Percentiles rank a stretch among this genome's conserved stretches.
phyloP scores from a whole-genome alignment of 2,329 filamentous ascomycete species.

The Nigrospora osmanthi region DNA sequence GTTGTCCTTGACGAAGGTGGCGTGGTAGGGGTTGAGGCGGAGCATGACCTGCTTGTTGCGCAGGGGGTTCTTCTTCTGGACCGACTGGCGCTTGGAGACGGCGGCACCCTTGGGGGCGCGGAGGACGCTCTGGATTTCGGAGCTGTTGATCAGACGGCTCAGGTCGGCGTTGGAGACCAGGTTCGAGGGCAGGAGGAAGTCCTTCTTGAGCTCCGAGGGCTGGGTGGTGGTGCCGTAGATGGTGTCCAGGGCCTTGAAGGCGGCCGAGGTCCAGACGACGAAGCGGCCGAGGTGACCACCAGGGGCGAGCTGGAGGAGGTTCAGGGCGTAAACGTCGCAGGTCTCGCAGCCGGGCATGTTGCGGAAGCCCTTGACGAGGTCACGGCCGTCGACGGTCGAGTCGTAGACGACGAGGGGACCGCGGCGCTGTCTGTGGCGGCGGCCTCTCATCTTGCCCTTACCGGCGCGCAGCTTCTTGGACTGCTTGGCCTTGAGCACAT shows the following conservation, averaged over 20 bases:
- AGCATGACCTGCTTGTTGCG: slow-evolving; percentile 98
- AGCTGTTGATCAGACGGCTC: slow-evolving; percentile 97
- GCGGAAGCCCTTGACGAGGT: slow-evolving; percentile 90
- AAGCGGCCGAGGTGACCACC: slow-evolving; percentile 98
- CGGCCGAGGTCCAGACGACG: slow-evolving; percentile 96
- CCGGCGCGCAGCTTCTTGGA: slow-evolving; percentile 96
- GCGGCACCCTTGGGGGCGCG: slow-evolving; percentile 84
- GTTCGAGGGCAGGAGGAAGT: slow-evolving; percentile 94
- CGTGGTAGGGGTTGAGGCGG: slow-evolving; percentile 96
- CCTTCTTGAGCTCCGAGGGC: slow-evolving; percentile 92
- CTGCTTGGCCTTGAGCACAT: slow-evolving; percentile 91
- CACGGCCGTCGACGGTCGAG: slow-evolving; percentile 89
- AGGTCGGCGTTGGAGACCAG: slow-evolving; percentile 92
- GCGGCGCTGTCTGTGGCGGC: slow-evolving; percentile 94
- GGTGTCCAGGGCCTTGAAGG: slow-evolving; percentile 92
- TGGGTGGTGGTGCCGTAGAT: slow-evolving; percentile 93
- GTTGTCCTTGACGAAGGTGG: slow-evolving; percentile 81
- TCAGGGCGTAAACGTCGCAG: slow-evolving; percentile 83
- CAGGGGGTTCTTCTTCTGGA: slow-evolving; percentile 99
- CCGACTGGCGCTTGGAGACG: slow-evolving; percentile 78
- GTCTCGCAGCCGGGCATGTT: slow-evolving; percentile 99
- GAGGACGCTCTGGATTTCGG: slow-evolving; percentile 95
- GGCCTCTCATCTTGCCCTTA: slow-evolving; percentile 97
- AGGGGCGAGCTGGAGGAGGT: slow-evolving; percentile 98
- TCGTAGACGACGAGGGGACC: slow-evolving; percentile 97